phyloP scores from a whole-genome alignment of 129 eudicot species.

The Kitagawia praeruptora region DNA sequence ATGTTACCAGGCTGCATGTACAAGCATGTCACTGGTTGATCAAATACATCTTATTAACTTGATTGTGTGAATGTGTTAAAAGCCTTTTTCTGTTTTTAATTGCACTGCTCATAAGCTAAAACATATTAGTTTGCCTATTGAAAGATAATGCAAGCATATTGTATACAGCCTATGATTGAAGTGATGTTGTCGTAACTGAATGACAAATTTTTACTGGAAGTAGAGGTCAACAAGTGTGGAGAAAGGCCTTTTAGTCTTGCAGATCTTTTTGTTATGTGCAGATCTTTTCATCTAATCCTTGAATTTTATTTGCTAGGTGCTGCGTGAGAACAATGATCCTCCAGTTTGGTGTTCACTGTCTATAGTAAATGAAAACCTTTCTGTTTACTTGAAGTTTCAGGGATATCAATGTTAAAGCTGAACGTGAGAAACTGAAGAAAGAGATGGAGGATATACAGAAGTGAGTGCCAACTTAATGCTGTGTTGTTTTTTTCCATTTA shows the following conservation, averaged over 20 bases:
- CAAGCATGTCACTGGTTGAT: background rate
- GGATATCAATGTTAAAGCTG: slow-evolving; percentile 67
- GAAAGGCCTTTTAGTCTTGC: too few relatives aligned
- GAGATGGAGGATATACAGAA: slow-evolving; percentile 56
- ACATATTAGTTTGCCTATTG: too few relatives aligned
- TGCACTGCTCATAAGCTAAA: too few relatives aligned
- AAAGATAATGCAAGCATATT: too few relatives aligned
- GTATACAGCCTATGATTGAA: too few relatives aligned
- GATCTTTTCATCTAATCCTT: background rate
- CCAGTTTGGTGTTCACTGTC: slow-evolving; percentile 60
- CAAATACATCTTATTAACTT: background rate
- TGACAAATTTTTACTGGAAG: too few relatives aligned
- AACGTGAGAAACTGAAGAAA: slow-evolving; percentile 62
- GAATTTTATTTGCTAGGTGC: slow-evolving; percentile 33
- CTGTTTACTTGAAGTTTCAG: slow-evolving; percentile 57
- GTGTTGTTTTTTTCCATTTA: background rate
- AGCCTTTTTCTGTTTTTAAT: too few relatives aligned
- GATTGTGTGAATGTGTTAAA: too few relatives aligned
- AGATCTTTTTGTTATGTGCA: background rate
- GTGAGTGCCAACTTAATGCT: slow-evolving; percentile 31
- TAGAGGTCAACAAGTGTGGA: too few relatives aligned
- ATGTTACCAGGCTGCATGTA: background rate
- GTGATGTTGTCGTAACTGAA: too few relatives aligned
- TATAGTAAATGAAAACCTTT: slow-evolving; percentile 67
- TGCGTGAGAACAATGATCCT: slow-evolving; percentile 50